phyloP scores from a whole-genome alignment of 345 rosid genomes.

The Corchorus capsularis region DNA sequence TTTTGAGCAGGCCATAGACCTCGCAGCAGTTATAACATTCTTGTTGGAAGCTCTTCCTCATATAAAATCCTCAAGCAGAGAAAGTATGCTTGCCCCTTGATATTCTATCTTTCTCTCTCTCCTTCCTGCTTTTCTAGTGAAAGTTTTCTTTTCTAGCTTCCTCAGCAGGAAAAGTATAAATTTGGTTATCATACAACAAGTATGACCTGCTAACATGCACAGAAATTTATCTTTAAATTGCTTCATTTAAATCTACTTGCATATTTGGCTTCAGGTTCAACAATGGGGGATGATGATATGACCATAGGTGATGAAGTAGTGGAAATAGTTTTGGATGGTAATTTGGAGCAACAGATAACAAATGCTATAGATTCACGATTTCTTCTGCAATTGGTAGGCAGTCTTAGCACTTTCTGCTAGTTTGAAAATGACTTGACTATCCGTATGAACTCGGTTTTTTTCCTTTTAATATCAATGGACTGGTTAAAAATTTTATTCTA shows the following conservation, averaged over 20 bases:
- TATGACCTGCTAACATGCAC: background rate
- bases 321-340: conserved; percentile 52
- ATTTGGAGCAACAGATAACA: conserved; percentile 69
- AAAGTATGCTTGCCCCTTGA: conserved; percentile 48
- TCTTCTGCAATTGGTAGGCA: conserved; percentile 86
- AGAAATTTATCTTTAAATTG: conserved; percentile 12
- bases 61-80: conserved; percentile 52
- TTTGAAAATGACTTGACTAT: conserved; percentile 21
- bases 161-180: background rate
- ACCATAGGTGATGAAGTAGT: conserved; percentile 47
- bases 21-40: conserved; percentile 75
- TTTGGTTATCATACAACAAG: conserved; percentile 7
- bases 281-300: conserved; percentile 68
- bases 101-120: conserved; percentile 1
- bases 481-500: conserved; percentile 22
- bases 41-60: conserved; percentile 82
- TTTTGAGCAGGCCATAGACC: conserved; percentile 67
- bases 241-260: conserved; percentile 12
- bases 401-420: conserved; percentile 25
- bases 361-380: conserved; percentile 82
- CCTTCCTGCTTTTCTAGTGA: background rate
- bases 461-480: conserved; percentile 11
- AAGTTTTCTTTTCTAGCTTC: background rate
- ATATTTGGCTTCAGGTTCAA: conserved; percentile 51
- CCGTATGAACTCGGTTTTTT: conserved; percentile 17